A percentile compares a stretch with the other conserved stretches of the same genome.
Conservation (phyloP, 495 filamentous ascomycete genomes). For the Talaromyces thailandensis region DNA sequence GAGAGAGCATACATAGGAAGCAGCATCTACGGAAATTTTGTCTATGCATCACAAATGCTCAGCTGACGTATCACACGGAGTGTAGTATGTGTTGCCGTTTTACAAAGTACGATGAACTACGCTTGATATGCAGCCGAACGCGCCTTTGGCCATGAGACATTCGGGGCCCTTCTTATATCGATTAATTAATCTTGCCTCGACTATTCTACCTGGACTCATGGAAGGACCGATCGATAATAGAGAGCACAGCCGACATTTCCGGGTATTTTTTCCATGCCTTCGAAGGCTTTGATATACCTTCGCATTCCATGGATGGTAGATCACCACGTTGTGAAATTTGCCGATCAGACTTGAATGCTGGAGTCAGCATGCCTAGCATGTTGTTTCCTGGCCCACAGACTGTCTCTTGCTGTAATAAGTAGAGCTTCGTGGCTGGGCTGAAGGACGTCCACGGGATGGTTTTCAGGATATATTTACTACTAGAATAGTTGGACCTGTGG, state of each 20-base stretch:
- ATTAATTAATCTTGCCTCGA: background rate
- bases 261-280: background rate
- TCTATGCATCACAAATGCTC: background rate
- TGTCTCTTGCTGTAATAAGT: no score
- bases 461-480: slow-evolving; percentile 4
- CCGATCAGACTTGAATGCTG: background rate
- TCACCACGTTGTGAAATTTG: background rate
- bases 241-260: background rate
- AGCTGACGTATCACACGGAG: background rate
- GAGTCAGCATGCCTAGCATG: background rate
- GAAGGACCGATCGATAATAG: background rate
- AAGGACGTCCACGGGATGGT: background rate
- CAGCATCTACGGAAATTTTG: background rate
- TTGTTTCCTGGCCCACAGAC: background rate
- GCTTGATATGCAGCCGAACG: background rate
- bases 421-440: background rate
- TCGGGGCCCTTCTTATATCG: background rate
- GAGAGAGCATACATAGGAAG: background rate
- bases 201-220: background rate
- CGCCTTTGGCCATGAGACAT: background rate
- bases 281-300: background rate
- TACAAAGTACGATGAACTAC: background rate
- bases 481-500: slow-evolving; percentile 19
- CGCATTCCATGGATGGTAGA: background rate
- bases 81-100: background rate